Conservation (phyloP, 2,329 filamentous ascomycete genomes). For the Calonectria montana region DNA sequence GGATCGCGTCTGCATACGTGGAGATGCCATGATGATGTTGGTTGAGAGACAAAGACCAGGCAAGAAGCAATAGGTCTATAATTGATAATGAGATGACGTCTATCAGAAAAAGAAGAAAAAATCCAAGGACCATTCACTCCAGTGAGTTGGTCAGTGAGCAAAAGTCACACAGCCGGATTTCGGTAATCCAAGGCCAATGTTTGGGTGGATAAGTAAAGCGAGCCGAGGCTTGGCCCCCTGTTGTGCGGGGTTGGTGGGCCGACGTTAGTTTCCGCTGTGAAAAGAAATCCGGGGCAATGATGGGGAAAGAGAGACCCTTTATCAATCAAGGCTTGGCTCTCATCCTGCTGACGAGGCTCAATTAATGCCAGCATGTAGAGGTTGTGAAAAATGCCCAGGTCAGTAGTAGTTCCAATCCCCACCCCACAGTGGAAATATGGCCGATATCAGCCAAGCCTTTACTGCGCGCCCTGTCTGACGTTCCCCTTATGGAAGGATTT, state of each 20-base stretch:
- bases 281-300: background rate
- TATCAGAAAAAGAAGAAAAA: background rate
- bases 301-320: background rate
- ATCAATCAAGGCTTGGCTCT: no score
- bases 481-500: no score
- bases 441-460: no score
- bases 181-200: background rate
- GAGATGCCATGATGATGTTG: constrained; percentile 73
- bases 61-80: background rate
- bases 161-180: background rate
- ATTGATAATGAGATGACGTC: background rate
- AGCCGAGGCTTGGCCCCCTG: background rate
- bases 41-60: background rate
- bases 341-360: no score
- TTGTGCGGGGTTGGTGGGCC: constrained; percentile 2
- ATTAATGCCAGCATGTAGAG: no score
- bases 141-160: background rate
- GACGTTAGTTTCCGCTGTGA: background rate
- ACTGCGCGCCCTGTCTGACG: no score
- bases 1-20: constrained; percentile 64
- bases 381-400: no score
- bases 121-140: background rate
- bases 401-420: no score
- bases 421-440: no score
- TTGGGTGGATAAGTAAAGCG: background rate